These are phyloP conservation scores for Coemansia sp. DNA, from an alignment of 192 early-diverging fungal genomes.

Conservation along the genomic window DNA sequence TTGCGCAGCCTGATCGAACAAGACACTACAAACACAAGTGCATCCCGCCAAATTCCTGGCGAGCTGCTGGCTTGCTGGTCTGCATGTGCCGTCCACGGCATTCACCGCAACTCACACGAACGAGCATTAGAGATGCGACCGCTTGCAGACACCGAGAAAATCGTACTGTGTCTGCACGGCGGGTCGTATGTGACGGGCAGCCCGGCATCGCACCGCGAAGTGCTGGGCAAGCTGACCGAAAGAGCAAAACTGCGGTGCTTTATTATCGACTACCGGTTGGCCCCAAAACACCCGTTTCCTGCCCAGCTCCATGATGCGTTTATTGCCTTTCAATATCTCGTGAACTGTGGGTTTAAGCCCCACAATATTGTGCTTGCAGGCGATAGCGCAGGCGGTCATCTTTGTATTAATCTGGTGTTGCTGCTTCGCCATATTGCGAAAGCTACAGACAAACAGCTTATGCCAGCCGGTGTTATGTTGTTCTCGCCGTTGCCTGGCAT, in stretches of 20 bases:
- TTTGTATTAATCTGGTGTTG: slow-evolving; percentile 59
- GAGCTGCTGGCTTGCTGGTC: slow-evolving; percentile 22
- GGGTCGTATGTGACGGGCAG: slow-evolving; percentile 63
- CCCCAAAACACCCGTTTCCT: slow-evolving; percentile 50
- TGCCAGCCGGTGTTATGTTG: slow-evolving; percentile 58
- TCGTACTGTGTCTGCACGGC: slow-evolving; percentile 77
- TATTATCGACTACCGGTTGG: slow-evolving; percentile 51
- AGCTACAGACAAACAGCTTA: slow-evolving; percentile 7
- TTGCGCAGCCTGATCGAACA: slow-evolving; percentile 13
- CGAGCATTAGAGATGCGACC: not conserved
- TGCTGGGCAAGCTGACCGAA: slow-evolving; percentile 58
- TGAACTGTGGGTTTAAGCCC: slow-evolving; percentile 59
- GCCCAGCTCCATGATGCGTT: slow-evolving; percentile 65
- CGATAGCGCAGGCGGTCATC: slow-evolving; percentile 71
- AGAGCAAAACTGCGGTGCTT: slow-evolving; percentile 29
- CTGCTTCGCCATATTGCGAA: slow-evolving; percentile 59
- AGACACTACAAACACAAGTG: not conserved
- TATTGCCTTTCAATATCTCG: slow-evolving; percentile 57
- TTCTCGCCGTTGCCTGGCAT: slow-evolving; percentile 55
- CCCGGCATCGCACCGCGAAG: slow-evolving; percentile 52
- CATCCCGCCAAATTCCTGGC: slow-evolving; percentile 14
- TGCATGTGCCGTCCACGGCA: not conserved
- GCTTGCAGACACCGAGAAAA: slow-evolving; percentile 14
- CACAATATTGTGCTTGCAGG: slow-evolving; percentile 64
- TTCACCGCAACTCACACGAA: not conserved